Conservation (phyloP, 169 alveolate genomes). For the Plasmodium berghei region DNA sequence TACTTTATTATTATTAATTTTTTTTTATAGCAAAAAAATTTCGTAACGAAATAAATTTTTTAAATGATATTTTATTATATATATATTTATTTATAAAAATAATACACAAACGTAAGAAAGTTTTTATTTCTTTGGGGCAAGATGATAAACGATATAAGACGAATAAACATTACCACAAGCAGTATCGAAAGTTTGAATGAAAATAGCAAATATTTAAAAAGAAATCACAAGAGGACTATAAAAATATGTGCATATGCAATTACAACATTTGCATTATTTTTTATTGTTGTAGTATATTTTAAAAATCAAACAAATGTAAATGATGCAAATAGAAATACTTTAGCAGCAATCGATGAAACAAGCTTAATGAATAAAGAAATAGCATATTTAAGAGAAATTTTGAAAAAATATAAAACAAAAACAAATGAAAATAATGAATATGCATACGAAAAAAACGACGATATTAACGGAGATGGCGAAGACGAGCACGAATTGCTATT, state of each 20-base stretch:
- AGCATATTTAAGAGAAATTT: slow-evolving; percentile 6
- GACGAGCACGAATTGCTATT: slow-evolving; percentile 13
- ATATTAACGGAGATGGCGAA: not conserved
- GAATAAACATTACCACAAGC: slow-evolving; percentile 2
- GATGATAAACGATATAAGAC: slow-evolving; percentile 14
- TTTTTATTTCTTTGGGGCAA: not conserved
- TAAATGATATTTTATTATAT: no score
- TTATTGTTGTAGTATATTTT: slow-evolving; percentile 3
- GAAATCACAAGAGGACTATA: slow-evolving; percentile 16
- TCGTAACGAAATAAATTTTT: no score
- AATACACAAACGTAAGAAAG: not conserved
- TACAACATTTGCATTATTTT: slow-evolving; percentile 20
- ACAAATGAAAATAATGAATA: not conserved
- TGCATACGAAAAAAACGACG: not conserved
- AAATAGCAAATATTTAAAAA: slow-evolving; percentile 17
- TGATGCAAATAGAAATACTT: not conserved
- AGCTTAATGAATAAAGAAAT: slow-evolving; percentile 35
- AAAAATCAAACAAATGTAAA: not conserved
- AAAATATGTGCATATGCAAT: slow-evolving; percentile 25
- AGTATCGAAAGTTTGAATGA: slow-evolving; percentile 12
- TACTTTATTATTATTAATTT: no score
- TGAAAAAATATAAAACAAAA: slow-evolving; percentile 15
- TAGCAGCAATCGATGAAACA: not conserved
- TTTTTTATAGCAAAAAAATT: not conserved
- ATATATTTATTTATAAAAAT: not conserved